A percentile compares a stretch with the other conserved stretches of the same genome.
These are phyloP conservation scores for Dalbergia cochinchinensis DNA, from an alignment of 306 rosid genomes.

Conservation along the genomic window DNA sequence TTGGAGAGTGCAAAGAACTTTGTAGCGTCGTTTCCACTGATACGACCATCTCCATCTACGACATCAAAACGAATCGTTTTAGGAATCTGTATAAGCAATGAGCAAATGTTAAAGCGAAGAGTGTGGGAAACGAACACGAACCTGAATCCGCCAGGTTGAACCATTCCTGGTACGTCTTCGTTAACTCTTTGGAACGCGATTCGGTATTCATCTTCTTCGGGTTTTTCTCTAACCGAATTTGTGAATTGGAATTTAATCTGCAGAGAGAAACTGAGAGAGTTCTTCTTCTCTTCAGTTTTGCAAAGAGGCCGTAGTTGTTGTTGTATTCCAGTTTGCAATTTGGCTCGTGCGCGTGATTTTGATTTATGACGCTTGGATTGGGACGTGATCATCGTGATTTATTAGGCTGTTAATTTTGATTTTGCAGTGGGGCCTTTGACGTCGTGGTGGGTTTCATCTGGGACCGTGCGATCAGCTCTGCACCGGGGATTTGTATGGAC, in stretches of 20 bases:
- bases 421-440: conserved; percentile 17
- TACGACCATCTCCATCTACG: conserved; percentile 82
- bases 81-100: background rate
- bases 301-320: background rate
- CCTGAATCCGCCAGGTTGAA: conserved; percentile 88
- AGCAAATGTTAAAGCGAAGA: background rate
- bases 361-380: conserved; percentile 12
- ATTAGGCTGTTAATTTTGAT: background rate
- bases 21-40: conserved; percentile 80
- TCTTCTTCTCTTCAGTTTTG: background rate
- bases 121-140: conserved; percentile 45
- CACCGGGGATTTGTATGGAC: background rate
- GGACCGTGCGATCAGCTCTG: background rate
- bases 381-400: background rate
- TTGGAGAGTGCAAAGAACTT: conserved; percentile 86
- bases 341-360: background rate
- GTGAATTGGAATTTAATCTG: background rate
- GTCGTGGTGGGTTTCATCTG: background rate
- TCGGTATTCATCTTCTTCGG: conserved; percentile 62
- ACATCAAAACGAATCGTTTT: background rate
- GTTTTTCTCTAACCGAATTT: background rate
- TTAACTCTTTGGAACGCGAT: conserved; percentile 66
- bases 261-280: conserved; percentile 13
- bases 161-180: conserved; percentile 79
- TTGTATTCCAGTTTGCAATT: background rate